Percentiles rank a stretch among this genome's conserved stretches.
phyloP scores from a whole-genome alignment of 108 stramenopile species.

The Discostella pseudostelligera region DNA sequence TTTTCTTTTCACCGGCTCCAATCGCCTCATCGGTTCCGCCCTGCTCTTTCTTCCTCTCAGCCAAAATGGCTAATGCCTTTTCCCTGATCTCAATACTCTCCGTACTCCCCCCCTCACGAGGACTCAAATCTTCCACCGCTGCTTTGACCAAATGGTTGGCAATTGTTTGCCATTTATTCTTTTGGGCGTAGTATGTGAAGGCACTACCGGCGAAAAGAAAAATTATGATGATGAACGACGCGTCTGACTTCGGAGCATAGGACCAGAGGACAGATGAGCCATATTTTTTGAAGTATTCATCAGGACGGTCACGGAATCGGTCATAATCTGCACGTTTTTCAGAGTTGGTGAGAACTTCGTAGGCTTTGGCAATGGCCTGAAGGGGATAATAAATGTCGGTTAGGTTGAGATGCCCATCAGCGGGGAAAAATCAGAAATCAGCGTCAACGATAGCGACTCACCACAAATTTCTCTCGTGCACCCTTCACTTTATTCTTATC shows the following conservation, averaged over 20 bases:
- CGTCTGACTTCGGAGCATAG: conserved; percentile 84
- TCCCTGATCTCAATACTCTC: conserved; percentile 76
- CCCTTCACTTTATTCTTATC: conserved; percentile 80
- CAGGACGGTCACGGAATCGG: conserved; percentile 74
- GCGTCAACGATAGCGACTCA: conserved; percentile 27
- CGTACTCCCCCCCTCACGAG: conserved; percentile 69
- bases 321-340: conserved; percentile 80
- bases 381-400: neutral
- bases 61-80: conserved; percentile 61
- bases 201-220: conserved; percentile 51
- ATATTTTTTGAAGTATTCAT: conserved; percentile 78
- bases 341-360: conserved; percentile 72
- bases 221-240: conserved; percentile 57
- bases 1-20: conserved; percentile 42
- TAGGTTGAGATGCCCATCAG: neutral
- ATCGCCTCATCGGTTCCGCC: conserved; percentile 12
- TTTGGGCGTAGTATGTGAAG: conserved; percentile 72
- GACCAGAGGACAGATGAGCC: conserved; percentile 69
- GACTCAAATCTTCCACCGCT: conserved; percentile 73
- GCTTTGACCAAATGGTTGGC: conserved; percentile 76
- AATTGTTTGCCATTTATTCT: conserved; percentile 70
- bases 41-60: conserved; percentile 38
- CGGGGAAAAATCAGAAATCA: neutral
- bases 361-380: conserved; percentile 80
- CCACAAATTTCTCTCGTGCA: conserved; percentile 83